Evolutionary conservation across 371 early-diverging fungal species (phyloP).

Genomic region (Mucor racemosus): DNA sequence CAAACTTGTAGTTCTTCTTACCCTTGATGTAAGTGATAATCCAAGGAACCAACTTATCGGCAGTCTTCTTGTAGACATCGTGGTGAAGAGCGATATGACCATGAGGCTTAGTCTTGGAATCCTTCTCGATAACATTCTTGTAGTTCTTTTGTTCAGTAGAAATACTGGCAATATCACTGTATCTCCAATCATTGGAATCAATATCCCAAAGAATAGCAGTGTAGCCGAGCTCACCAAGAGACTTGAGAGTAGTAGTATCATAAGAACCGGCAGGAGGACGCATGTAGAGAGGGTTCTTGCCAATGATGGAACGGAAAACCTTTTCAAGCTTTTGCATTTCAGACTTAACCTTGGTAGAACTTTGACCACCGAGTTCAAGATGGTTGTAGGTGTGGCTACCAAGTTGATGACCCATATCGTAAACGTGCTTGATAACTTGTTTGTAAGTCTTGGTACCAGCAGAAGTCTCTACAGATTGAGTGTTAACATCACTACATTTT

Average conservation of each 20-base stretch:
- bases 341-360: conserved; percentile 16
- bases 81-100: conserved; percentile 39
- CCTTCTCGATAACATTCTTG: conserved; percentile 29
- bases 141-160: conserved; percentile 20
- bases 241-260: conserved; percentile 21
- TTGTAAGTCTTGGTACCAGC: conserved; percentile 36
- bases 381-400: conserved; percentile 57
- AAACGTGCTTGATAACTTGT: conserved; percentile 43
- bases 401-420: conserved; percentile 49
- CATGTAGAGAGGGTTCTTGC: conserved; percentile 33
- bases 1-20: conserved; percentile 49
- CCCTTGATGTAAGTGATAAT: conserved; percentile 45
- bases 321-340: conserved; percentile 33
- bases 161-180: conserved; percentile 15
- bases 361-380: conserved; percentile 32
- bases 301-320: conserved; percentile 28
- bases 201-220: conserved; percentile 36
- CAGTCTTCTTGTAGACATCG: conserved; percentile 55
- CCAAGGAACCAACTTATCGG: conserved; percentile 41
- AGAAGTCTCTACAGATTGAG: conserved; percentile 27
- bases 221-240: conserved; percentile 28
- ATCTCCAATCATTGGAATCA: conserved; percentile 38
- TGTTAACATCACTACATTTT: conserved; percentile 26
- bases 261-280: conserved; percentile 34
- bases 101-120: conserved; percentile 26